These are phyloP conservation scores for Aureobasidium sp. DNA, from an alignment of 2,329 filamentous ascomycete genomes.

Conservation along the genomic window DNA sequence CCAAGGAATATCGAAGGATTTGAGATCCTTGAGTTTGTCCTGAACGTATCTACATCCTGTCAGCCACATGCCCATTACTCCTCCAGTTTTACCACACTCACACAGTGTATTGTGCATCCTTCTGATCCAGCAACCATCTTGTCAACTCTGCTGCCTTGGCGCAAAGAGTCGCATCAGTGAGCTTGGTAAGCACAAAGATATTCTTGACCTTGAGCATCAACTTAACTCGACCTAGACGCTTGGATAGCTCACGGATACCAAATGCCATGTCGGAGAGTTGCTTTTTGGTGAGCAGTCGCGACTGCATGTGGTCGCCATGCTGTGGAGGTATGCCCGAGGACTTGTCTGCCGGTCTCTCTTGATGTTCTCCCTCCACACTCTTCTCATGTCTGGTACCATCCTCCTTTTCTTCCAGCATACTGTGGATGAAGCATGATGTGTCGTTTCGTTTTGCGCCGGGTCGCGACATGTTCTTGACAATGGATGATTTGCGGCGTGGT, in stretches of 20 bases:
- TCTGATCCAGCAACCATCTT: slow-evolving; percentile 66
- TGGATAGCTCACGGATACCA: slow-evolving; percentile 83
- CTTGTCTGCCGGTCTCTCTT: slow-evolving; percentile 34
- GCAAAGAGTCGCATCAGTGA: slow-evolving; percentile 75
- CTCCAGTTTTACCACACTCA: slow-evolving; percentile 30
- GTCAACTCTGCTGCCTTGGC: slow-evolving; percentile 67
- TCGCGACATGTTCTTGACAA: slow-evolving; percentile 33
- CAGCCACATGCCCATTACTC: not conserved
- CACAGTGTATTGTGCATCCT: slow-evolving; percentile 62
- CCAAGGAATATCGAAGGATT: slow-evolving; percentile 61
- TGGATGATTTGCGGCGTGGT: slow-evolving; percentile 52
- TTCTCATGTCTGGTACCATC: slow-evolving; percentile 18
- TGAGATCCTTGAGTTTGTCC: slow-evolving; percentile 60
- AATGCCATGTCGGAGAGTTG: slow-evolving; percentile 96
- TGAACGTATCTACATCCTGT: slow-evolving; percentile 52
- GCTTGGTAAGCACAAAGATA: slow-evolving; percentile 85
- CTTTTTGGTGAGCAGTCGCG: slow-evolving; percentile 83
- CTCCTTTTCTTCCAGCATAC: slow-evolving; percentile 42
- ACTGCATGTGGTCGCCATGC: slow-evolving; percentile 39
- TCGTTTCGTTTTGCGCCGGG: slow-evolving; percentile 28
- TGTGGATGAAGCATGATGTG: slow-evolving; percentile 55
- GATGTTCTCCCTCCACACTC: slow-evolving; percentile 21
- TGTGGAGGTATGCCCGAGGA: slow-evolving; percentile 26
- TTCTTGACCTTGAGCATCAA: slow-evolving; percentile 73
- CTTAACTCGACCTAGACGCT: slow-evolving; percentile 73